Base-by-base conservation (phyloP, 1,284 basidiomycete species). In the Filobasidium uniguttulatum region DNA sequence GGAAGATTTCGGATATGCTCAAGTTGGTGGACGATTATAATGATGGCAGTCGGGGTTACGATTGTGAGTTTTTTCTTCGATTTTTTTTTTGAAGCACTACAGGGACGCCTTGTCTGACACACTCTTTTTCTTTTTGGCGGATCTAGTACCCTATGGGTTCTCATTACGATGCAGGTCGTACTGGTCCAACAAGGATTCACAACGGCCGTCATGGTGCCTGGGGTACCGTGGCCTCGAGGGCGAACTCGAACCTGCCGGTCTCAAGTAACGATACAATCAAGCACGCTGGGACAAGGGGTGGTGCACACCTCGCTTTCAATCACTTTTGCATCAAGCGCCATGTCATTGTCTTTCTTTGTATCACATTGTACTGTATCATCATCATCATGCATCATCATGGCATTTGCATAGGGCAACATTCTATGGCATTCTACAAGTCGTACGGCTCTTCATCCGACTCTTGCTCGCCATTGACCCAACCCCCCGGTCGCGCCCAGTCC, bases 151-250 rank as follows among this genome's bases (percentile, higher is more conserved):
- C 7, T 57, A 61, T 53, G 57, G 61, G 33, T 66, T 67, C 37
- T 66, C 64, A 10, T 52, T 60, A 45, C 44, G 60, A 28, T 69
- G 67, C 49, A 50, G 67, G 43, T 53, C 63, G 10, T 69, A 69
- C 44, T 65, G 64, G 62, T 48, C 43, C 33, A 44, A 57, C 30
- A 35, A 54, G 9, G 50, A 52, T 29, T 49, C 54, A 5, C 49
- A 49, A 40, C 50, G 54, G 35, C 54, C 54, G 54, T 55, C 33
- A 52, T 57, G 56, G 56, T 57, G 56, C 29, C 28, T 43, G 22
- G 56, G 53, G 2, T 17, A 33, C 22, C 44, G 56, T 1, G 56
- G 56, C 8, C 30, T 57, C 12, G 56, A 57, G 20, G 40, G 40
- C 36, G 12, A 38, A 22, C n/a, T 10, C 12, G 19, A 22, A 19